phyloP scores from a whole-genome alignment of 768 basidiomycete species.

The Cystoderma amianthinum region DNA sequence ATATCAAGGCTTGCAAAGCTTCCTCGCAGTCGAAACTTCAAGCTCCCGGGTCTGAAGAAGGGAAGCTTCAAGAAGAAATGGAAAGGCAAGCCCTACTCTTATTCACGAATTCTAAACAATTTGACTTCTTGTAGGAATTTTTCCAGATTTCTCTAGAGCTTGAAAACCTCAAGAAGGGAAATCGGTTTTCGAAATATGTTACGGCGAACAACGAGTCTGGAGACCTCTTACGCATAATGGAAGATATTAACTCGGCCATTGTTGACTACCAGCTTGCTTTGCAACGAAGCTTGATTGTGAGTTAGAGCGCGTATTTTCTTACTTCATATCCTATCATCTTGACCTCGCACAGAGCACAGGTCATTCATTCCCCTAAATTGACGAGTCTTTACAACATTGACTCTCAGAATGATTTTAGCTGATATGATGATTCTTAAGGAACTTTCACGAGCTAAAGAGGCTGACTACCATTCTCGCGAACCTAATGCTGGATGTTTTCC shows the following conservation, averaged over 20 bases:
- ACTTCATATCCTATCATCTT: not conserved
- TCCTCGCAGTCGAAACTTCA: too few relatives aligned
- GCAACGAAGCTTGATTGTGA: not conserved
- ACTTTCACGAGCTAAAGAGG: not conserved
- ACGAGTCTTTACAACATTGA: too few relatives aligned
- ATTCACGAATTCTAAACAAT: too few relatives aligned
- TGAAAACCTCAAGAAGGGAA: not conserved
- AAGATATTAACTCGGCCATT: not conserved
- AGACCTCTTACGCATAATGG: not conserved
- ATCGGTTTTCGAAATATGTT: not conserved
- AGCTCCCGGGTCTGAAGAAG: too few relatives aligned
- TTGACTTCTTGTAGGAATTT: too few relatives aligned
- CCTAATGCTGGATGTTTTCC: not conserved
- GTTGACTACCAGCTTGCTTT: not conserved
- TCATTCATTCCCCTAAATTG: not conserved
- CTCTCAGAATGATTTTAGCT: too few relatives aligned
- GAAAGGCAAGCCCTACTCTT: too few relatives aligned
- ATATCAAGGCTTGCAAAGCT: not conserved
- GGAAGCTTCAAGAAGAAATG: too few relatives aligned
- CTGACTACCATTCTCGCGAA: not conserved
- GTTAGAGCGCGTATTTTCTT: not conserved
- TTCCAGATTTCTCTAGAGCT: not conserved
- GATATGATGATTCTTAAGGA: not conserved
- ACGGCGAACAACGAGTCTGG: not conserved
- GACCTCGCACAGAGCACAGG: not conserved